Percentiles rank a stretch among this genome's conserved stretches.
These are phyloP conservation scores for Salinomyces thailandicus DNA, from an alignment of 2,329 filamentous ascomycete genomes.

Conservation along the genomic window DNA sequence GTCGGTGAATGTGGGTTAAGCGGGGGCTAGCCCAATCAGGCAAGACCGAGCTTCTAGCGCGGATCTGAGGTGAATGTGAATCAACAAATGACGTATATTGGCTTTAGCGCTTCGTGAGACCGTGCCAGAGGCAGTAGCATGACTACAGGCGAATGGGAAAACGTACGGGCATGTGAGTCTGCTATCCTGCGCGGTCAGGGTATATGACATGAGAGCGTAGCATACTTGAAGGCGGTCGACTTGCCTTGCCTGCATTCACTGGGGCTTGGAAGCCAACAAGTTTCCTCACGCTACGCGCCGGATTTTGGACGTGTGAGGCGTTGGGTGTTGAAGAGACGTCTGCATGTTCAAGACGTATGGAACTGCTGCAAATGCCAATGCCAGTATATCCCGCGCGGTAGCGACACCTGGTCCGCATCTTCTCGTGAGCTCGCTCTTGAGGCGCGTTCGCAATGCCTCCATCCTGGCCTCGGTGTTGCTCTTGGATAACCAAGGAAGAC, in stretches of 20 bases:
- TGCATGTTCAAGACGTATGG: slow-evolving; percentile 29
- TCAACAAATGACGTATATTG: not conserved
- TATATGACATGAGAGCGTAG: not conserved
- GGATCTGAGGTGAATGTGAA: slow-evolving; percentile 1
- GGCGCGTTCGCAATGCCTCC: no score
- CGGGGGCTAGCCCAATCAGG: not conserved
- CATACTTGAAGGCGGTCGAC: not conserved
- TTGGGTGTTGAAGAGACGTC: slow-evolving; percentile 13
- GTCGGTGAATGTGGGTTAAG: not conserved
- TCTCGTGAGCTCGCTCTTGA: no score
- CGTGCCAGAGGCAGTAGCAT: not conserved
- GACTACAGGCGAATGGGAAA: no score
- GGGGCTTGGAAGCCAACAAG: no score
- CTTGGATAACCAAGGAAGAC: no score
- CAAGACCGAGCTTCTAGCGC: not conserved
- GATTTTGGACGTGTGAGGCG: not conserved
- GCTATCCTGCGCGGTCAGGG: not conserved
- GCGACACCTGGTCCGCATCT: no score
- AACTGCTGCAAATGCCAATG: slow-evolving; percentile 13
- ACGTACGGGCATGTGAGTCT: no score
- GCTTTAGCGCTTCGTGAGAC: not conserved
- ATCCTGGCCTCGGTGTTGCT: no score
- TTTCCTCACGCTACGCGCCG: no score
- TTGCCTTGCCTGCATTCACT: not conserved
- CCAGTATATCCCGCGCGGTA: not conserved